These are phyloP conservation scores for Ophiostoma populinum DNA, from an alignment of 2,329 filamentous ascomycete genomes.

Conservation along the genomic window DNA sequence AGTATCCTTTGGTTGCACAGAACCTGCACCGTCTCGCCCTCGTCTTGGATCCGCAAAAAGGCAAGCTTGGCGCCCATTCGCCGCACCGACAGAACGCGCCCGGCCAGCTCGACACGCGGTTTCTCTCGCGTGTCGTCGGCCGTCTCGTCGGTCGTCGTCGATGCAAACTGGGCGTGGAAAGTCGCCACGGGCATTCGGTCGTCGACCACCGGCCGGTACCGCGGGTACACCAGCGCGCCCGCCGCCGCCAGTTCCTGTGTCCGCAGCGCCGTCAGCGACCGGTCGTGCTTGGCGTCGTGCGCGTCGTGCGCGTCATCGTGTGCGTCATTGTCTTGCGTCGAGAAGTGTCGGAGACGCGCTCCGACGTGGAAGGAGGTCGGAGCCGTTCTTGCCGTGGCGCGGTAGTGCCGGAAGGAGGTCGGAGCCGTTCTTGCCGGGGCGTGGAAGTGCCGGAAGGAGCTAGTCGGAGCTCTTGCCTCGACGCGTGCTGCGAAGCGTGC, in stretches of 20 bases:
- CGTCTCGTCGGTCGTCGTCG: neutral
- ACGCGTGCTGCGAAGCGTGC: no score
- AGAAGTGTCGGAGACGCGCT: no score
- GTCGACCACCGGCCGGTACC: constrained; percentile 13
- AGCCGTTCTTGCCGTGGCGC: no score
- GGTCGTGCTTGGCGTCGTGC: constrained; percentile 6
- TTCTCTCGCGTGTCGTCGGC: neutral
- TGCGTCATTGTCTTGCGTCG: no score
- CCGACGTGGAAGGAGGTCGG: no score
- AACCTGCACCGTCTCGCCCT: constrained; percentile 56
- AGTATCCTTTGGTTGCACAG: constrained; percentile 47
- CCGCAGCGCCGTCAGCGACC: constrained; percentile 18
- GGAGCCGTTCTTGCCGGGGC: no score
- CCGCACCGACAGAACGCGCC: constrained; percentile 58
- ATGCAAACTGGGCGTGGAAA: constrained; percentile 6
- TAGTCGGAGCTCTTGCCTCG: no score
- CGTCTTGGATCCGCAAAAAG: constrained; percentile 67
- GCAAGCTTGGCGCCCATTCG: constrained; percentile 59
- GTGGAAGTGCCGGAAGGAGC: no score
- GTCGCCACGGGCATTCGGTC: constrained; percentile 5
- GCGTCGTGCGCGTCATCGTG: no score
- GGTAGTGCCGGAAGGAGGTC: no score
- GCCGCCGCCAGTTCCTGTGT: constrained; percentile 33
- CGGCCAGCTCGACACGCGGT: constrained; percentile 18
- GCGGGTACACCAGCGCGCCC: constrained; percentile 37